These are phyloP conservation scores for Fraxinus excelsior DNA, from an alignment of 257 asterid species.

Conservation along the genomic window DNA sequence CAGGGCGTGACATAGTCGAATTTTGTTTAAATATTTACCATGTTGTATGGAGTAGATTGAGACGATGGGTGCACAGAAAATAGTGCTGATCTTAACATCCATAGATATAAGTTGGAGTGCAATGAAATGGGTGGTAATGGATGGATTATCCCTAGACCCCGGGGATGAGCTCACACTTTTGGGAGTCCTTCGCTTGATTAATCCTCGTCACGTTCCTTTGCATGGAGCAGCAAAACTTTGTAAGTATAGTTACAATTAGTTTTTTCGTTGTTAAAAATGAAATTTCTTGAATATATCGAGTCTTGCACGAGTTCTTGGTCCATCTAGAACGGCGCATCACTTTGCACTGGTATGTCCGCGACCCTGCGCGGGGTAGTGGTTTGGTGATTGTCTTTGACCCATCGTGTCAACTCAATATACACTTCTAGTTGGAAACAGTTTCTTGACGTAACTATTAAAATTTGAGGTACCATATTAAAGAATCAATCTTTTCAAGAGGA, in stretches of 20 bases:
- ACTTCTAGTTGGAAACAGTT: not conserved
- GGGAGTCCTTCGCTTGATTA: slow-evolving; percentile 38
- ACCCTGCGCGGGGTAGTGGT: too few relatives aligned
- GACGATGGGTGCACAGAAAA: slow-evolving; percentile 33
- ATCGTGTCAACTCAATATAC: not conserved
- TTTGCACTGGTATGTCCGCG: too few relatives aligned
- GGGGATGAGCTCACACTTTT: slow-evolving; percentile 56
- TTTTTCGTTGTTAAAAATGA: too few relatives aligned
- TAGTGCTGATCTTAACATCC: slow-evolving; percentile 43
- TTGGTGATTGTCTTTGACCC: too few relatives aligned
- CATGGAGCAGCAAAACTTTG: slow-evolving; percentile 27
- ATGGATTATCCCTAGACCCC: slow-evolving; percentile 31
- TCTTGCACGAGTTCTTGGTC: too few relatives aligned
- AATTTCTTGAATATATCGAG: too few relatives aligned
- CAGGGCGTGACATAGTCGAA: not conserved
- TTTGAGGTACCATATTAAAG: too few relatives aligned
- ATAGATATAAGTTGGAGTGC: slow-evolving; percentile 43
- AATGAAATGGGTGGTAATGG: slow-evolving; percentile 29
- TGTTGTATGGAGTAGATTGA: not conserved
- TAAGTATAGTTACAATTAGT: slow-evolving; percentile 16
- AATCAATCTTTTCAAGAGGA: too few relatives aligned
- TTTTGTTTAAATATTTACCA: not conserved
- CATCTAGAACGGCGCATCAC: too few relatives aligned
- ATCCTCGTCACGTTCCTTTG: slow-evolving; percentile 23
- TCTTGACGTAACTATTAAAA: too few relatives aligned